phyloP scores from a whole-genome alignment of 805 yeast genomes.

The Sugiyamaella floridensis region DNA sequence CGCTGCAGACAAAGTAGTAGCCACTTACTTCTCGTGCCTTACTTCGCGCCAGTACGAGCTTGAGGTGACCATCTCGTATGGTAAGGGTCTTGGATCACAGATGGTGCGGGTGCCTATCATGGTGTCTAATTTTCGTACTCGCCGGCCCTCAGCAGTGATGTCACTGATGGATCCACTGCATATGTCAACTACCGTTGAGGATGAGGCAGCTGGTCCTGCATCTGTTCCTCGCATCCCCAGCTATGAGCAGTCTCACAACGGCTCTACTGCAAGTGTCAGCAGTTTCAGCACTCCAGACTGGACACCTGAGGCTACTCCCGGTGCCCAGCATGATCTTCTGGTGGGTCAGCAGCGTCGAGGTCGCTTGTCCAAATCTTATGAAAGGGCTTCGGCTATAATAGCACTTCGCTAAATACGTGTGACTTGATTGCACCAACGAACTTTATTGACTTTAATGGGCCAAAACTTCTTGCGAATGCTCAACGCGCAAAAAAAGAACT shows the following conservation, averaged over 20 bases:
- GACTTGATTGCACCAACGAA: too few species aligned
- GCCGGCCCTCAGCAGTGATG: background rate
- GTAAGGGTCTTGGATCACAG: background rate
- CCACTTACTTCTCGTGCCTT: slow-evolving; percentile 13
- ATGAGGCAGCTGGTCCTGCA: background rate
- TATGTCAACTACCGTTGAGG: background rate
- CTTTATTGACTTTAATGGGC: too few species aligned
- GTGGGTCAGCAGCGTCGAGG: background rate
- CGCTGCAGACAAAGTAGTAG: slow-evolving; percentile 4
- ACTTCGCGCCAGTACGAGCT: slow-evolving; percentile 14
- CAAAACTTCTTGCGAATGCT: too few species aligned
- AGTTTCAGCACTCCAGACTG: background rate
- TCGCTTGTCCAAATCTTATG: background rate
- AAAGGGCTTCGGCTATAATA: background rate
- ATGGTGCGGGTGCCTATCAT: slow-evolving; percentile 4
- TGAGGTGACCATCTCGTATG: slow-evolving; percentile 4
- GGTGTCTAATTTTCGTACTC: background rate
- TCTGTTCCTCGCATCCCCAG: background rate
- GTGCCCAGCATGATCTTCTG: background rate
- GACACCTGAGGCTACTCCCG: background rate
- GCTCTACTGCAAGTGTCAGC: slow-evolving; percentile 2
- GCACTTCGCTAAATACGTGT: too few species aligned
- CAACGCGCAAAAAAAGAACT: too few species aligned
- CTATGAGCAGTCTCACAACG: background rate
- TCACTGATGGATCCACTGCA: background rate